phyloP scores from a whole-genome alignment of 768 basidiomycete species.

The Exsudoporus frostii region DNA sequence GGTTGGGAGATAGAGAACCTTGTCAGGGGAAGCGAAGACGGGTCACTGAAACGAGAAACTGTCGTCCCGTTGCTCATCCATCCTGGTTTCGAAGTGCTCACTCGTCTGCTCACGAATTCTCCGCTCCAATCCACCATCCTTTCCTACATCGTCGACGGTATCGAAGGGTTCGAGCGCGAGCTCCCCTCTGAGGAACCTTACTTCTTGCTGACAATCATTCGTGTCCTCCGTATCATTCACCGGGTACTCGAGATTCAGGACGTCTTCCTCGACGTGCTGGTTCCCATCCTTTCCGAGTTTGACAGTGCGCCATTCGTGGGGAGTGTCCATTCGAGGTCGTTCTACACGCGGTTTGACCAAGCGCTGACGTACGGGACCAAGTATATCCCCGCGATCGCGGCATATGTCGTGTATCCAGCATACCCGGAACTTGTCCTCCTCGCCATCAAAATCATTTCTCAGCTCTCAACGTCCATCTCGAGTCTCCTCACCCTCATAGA shows the following conservation, averaged over 20 bases:
- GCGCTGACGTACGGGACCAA: conserved; percentile 65
- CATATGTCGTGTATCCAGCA: conserved; percentile 67
- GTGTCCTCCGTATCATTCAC: conserved; percentile 77
- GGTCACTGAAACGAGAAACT: conserved; percentile 46
- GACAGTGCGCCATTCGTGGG: conserved; percentile 54
- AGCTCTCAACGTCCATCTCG: conserved; percentile 64
- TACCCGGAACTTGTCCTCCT: conserved; percentile 74
- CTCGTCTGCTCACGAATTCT: conserved; percentile 70
- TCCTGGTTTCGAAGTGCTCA: conserved; percentile 86
- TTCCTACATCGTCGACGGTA: conserved; percentile 76
- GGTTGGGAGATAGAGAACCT: conserved; percentile 79
- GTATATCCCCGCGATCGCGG: conserved; percentile 77
- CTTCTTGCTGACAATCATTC: conserved; percentile 72
- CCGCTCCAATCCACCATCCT: conserved; percentile 71
- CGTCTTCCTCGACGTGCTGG: conserved; percentile 83
- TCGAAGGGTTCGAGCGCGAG: conserved; percentile 71
- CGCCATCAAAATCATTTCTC: conserved; percentile 71
- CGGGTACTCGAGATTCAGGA: conserved; percentile 84
- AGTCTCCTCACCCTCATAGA: conserved; percentile 78
- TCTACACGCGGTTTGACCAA: conserved; percentile 72
- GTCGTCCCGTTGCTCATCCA: conserved; percentile 62
- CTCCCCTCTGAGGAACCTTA: conserved; percentile 66
- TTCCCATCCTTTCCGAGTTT: conserved; percentile 71
- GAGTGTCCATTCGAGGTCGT: conserved; percentile 58
- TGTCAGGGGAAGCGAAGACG: conserved; percentile 54